Conservation (phyloP, 345 rosid species). For the Murraya koenigii region DNA sequence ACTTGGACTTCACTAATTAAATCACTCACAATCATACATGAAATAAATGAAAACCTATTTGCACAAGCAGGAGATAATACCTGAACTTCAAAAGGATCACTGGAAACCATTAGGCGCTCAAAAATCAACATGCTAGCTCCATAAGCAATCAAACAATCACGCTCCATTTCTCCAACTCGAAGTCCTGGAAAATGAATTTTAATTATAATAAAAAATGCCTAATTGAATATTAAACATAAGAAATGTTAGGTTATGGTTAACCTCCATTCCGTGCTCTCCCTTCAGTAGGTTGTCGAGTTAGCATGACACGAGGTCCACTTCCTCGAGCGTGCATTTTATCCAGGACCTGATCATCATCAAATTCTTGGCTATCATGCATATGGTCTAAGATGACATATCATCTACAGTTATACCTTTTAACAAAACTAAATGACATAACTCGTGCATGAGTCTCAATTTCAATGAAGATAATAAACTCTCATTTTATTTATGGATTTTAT, state of each 20-base stretch:
- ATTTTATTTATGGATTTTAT: neutral
- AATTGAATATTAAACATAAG: conserved; percentile 5
- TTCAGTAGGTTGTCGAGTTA: conserved; percentile 97
- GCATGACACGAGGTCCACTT: conserved; percentile 79
- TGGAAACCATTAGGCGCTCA: conserved; percentile 88
- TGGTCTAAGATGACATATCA: neutral
- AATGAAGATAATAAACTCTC: neutral
- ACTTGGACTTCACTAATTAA: neutral
- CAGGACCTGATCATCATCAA: neutral
- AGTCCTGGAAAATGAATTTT: conserved; percentile 49
- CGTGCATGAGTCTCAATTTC: neutral
- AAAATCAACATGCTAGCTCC: conserved; percentile 92
- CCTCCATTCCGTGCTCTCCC: conserved; percentile 98
- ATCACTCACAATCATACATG: neutral
- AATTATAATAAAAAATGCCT: neutral
- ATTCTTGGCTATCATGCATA: neutral
- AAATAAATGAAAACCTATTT: neutral
- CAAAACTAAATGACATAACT: neutral
- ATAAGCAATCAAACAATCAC: conserved; percentile 94
- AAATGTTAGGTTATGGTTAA: conserved; percentile 19
- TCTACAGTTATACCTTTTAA: neutral
- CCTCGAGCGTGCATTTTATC: conserved; percentile 75
- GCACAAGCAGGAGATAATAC: conserved; percentile 30
- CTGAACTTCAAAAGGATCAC: conserved; percentile 97
- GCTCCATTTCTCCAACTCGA: conserved; percentile 97